phyloP scores from a whole-genome alignment of 179 eudicot species.

The Monotropa hypopitys region DNA sequence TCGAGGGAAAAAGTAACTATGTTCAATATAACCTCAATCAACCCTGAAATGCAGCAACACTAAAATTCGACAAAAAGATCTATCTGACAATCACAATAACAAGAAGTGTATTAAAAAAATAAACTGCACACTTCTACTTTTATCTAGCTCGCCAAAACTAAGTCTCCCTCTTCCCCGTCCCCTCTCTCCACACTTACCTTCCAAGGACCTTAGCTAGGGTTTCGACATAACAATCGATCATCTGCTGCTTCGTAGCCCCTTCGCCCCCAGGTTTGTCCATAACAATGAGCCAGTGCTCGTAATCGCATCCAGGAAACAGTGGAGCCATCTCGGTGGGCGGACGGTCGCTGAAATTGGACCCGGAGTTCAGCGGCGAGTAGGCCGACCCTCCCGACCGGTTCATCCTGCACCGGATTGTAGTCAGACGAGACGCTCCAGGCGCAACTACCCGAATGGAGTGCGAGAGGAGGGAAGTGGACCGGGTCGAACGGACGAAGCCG shows the following conservation, averaged over 20 bases:
- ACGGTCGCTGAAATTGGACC: conserved; percentile 41
- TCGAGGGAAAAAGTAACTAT: too few species aligned
- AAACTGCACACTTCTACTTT: background rate
- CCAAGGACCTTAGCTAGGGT: conserved; percentile 65
- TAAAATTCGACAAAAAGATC: background rate
- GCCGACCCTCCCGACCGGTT: conserved; percentile 27
- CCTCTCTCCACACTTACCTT: conserved; percentile 22
- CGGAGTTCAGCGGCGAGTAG: conserved; percentile 36
- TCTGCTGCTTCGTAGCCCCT: conserved; percentile 47
- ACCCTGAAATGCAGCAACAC: background rate
- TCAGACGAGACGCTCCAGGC: conserved; percentile 13
- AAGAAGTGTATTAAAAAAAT: background rate
- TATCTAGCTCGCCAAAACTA: background rate
- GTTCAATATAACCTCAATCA: too few species aligned
- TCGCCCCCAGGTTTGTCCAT: conserved; percentile 92
- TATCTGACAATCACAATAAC: background rate
- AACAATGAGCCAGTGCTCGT: conserved; percentile 75
- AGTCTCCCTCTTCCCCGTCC: background rate
- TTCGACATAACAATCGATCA: conserved; percentile 57
- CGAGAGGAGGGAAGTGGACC: conserved; percentile 12
- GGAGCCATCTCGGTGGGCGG: conserved; percentile 84
- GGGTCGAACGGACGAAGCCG: conserved; percentile 12
- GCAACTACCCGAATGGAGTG: conserved; percentile 15
- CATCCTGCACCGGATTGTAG: conserved; percentile 24
- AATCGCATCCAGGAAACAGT: conserved; percentile 67